A percentile compares a stretch with the other conserved stretches of the same genome.
Evolutionary conservation across 768 basidiomycete genomes (phyloP).

Genomic region (Lentinula raphanica): DNA sequence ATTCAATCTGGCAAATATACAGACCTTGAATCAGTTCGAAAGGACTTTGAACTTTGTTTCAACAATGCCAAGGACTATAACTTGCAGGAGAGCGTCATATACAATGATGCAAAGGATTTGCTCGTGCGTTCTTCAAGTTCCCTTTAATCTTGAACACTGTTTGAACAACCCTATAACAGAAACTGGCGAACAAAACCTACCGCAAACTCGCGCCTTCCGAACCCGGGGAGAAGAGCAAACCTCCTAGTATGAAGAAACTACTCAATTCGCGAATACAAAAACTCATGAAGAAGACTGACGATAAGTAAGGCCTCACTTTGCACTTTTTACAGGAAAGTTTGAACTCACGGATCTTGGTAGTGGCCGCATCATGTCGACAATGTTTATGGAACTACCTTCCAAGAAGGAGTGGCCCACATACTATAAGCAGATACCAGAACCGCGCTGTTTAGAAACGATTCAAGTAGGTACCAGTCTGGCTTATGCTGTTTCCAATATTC

Average conservation of each 20-base stretch:
- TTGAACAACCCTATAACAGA: conserved; percentile 27
- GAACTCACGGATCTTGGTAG: conserved; percentile 27
- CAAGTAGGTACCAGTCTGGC: conserved; percentile 46
- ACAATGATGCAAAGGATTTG: too few species aligned
- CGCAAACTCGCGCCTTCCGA: conserved; percentile 39
- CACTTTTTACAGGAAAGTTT: neutral
- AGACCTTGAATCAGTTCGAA: too few species aligned
- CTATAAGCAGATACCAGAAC: conserved; percentile 73
- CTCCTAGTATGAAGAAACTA: conserved; percentile 58
- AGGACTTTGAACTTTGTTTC: too few species aligned
- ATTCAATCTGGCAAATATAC: conserved; percentile 41
- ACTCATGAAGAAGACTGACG: conserved; percentile 66
- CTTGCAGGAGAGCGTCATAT: too few species aligned
- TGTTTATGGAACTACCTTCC: conserved; percentile 83
- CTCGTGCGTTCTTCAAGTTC: neutral
- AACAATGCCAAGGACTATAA: too few species aligned
- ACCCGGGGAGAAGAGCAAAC: conserved; percentile 38
- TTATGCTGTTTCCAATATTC: neutral
- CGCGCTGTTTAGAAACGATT: conserved; percentile 73
- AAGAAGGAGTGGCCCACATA: conserved; percentile 76
- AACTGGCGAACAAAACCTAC: conserved; percentile 46
- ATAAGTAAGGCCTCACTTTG: conserved; percentile 45
- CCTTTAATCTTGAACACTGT: neutral
- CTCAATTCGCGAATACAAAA: conserved; percentile 70
- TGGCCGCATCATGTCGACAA: conserved; percentile 60